These are phyloP conservation scores for Eucalyptus dawsonii DNA, from an alignment of 345 rosid genomes.

Conservation along the genomic window DNA sequence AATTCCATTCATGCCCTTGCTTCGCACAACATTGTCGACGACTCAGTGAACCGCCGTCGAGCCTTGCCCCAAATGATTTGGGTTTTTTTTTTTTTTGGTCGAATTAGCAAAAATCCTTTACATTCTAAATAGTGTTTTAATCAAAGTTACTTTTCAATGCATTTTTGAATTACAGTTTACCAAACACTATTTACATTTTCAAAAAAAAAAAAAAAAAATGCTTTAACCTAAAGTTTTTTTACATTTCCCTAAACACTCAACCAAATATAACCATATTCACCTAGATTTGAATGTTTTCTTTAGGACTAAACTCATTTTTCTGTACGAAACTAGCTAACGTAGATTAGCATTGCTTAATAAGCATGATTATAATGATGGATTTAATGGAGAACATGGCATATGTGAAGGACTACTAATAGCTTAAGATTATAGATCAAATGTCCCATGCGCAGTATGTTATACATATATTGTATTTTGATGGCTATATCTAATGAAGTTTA, in stretches of 20 bases:
- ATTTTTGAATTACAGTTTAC: too few species aligned
- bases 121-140: neutral
- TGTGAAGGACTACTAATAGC: too few species aligned
- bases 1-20: neutral
- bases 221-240: neutral
- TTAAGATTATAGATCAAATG: too few species aligned
- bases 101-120: too few species aligned
- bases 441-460: too few species aligned
- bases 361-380: neutral
- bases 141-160: neutral
- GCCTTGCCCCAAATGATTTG: neutral
- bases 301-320: neutral
- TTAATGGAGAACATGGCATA: neutral
- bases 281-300: neutral
- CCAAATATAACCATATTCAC: neutral
- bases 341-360: neutral
- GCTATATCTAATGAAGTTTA: too few species aligned
- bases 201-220: too few species aligned
- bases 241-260: neutral
- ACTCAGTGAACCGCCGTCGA: accelerated
- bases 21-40: accelerated
- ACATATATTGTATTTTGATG: too few species aligned
- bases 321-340: neutral
- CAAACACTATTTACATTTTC: too few species aligned
- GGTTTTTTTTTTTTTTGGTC: too few species aligned